A percentile compares a stretch with the other conserved stretches of the same genome.
Evolutionary conservation across 2,329 filamentous ascomycete genomes (phyloP).

Genomic region (Aspergillus proliferans): DNA sequence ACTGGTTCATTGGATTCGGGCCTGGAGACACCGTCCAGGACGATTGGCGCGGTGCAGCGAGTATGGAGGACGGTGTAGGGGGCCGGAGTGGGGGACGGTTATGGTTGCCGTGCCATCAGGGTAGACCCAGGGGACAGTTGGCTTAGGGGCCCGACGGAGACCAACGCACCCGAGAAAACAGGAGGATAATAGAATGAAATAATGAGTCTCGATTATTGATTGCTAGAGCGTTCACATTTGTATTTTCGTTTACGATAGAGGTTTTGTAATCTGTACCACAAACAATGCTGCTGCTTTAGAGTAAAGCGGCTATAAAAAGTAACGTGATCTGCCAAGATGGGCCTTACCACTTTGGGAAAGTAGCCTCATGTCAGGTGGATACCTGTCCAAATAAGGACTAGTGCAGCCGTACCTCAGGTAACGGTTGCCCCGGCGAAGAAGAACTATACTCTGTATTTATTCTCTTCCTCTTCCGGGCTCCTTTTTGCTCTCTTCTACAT

Average conservation of each 20-base stretch:
- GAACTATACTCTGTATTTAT: slow-evolving; percentile 34
- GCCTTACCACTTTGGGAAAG: slow-evolving; percentile 8
- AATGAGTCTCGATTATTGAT: neutral
- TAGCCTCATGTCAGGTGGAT: slow-evolving; percentile 37
- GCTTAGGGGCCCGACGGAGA: neutral
- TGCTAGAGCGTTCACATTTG: neutral
- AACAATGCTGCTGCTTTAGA: neutral
- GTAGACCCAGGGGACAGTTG: slow-evolving; percentile 37
- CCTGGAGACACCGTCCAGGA: slow-evolving; percentile 18
- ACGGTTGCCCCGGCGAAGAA: slow-evolving; percentile 36
- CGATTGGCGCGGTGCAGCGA: slow-evolving; percentile 19
- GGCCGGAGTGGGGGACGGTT: slow-evolving; percentile 10
- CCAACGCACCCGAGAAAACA: neutral
- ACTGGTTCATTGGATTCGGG: slow-evolving; percentile 11
- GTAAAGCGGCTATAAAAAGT: neutral
- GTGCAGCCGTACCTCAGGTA: slow-evolving; percentile 27
- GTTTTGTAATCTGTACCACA: no score
- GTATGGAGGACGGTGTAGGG: slow-evolving; percentile 6
- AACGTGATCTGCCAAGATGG: slow-evolving; percentile 6
- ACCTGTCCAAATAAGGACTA: slow-evolving; percentile 39
- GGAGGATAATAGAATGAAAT: no score
- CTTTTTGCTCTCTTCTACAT: slow-evolving; percentile 20
- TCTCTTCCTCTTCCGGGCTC: slow-evolving; percentile 17
- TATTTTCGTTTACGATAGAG: no score
- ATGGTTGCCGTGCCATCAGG: slow-evolving; percentile 27